Evolutionary conservation across 345 rosid genomes (phyloP), one percentile per base, ranked within the genome.

Genomic region (Aegle marmelos): DNA sequence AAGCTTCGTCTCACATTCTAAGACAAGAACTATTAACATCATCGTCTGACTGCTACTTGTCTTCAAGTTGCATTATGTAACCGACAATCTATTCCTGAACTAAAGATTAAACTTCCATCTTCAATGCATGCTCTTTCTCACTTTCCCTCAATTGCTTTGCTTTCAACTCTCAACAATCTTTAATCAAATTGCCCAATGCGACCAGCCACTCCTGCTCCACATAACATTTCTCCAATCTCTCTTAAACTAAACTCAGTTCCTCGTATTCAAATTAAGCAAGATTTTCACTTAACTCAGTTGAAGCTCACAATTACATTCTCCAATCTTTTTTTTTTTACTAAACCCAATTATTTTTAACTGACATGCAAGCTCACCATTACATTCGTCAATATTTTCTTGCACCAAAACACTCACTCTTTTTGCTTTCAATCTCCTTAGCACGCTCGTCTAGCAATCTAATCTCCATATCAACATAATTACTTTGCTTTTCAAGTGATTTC

Each of bases 71-170:
- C 33, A 71, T 72, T 5, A 16, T 21, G 17, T 65, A 37, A 2
- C 68, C 78, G 16, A 72, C 25, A 9, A 59, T 67, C 59, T 74
- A 50, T 41, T 9, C 22, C 6, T 67, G 69, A 21, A 78, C 16
- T 5, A 77, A 75, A 56, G 54, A 72, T 41, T 41, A 41, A 63
- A 80, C 67, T 21, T 68, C 73, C 60, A 53, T 59, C 67, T 77
- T 64, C n/a, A 28, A 33, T 59, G 16, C 60, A 60, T 66, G 61
- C 30, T 74, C 72, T 30, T 78, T 34, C 22, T 24, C 24, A 2
- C 25, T 33, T 48, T 24, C 62, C 39, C 45, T 28, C 27, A 79
- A 74, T 54, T 79, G 68, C 9, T 39, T 50, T 69, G 72, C 24
- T 68, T 61, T 71, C 59, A 48, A 76, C 25, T 84, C 39, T 48